Percentiles rank a stretch among this genome's conserved stretches.
Conservation (phyloP, 202 grass and related monocot species). For the Eragrostis tef region DNA sequence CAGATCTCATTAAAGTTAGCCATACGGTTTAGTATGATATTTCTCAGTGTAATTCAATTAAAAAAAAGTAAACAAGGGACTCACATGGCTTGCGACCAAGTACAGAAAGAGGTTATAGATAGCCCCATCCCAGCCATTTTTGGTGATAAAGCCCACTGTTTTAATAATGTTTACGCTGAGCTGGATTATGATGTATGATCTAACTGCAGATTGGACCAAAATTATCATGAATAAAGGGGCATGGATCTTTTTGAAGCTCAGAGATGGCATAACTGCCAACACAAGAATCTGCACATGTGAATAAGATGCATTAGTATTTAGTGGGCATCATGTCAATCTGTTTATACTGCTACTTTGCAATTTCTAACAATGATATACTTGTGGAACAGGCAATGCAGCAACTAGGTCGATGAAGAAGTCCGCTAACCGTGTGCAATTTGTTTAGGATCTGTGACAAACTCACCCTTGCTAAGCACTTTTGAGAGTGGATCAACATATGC, state of each 20-base stretch:
- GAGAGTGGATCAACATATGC: constrained; percentile 62
- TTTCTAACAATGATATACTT: constrained; percentile 37
- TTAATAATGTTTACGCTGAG: constrained; percentile 59
- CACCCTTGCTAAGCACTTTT: constrained; percentile 57
- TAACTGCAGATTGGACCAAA: constrained; percentile 58
- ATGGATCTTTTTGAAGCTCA: constrained; percentile 47
- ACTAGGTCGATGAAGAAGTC: constrained; percentile 59
- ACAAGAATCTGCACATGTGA: constrained; percentile 53
- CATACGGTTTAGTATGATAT: background rate
- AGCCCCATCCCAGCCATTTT: constrained; percentile 64
- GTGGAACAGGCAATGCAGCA: constrained; percentile 64
- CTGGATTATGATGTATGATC: constrained; percentile 57
- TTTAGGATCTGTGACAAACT: constrained; percentile 55
- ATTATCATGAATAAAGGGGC: constrained; percentile 51
- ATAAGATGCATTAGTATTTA: constrained; percentile 3
- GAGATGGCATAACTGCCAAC: constrained; percentile 49
- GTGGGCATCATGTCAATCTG: background rate
- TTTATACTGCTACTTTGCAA: background rate
- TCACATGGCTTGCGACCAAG: constrained; percentile 65
- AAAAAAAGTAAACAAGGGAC: background rate
- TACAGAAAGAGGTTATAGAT: constrained; percentile 63
- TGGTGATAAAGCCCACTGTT: constrained; percentile 49
- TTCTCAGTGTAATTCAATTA: background rate
- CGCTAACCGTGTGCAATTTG: constrained; percentile 47
- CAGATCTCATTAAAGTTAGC: background rate